Conservation (phyloP, 1,139 yeast genomes). For the Sugiyamaella sp. region DNA sequence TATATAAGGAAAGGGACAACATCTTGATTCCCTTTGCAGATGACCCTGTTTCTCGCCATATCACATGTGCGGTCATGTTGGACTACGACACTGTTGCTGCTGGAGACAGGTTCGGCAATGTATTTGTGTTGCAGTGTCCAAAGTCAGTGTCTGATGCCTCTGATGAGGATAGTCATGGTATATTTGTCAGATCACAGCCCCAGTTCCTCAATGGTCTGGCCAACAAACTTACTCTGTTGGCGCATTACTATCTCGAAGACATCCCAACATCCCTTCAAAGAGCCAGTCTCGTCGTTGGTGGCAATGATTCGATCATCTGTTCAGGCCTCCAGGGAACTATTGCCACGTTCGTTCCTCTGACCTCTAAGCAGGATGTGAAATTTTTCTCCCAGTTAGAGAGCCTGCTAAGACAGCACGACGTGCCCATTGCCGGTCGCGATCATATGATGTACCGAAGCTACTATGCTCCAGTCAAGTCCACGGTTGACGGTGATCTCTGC, state of each 20-base stretch:
- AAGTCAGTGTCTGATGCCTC: conserved; percentile 49
- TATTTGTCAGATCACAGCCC: conserved; percentile 21
- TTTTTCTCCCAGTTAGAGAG: conserved; percentile 61
- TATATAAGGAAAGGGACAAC: conserved; percentile 54
- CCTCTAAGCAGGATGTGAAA: conserved; percentile 62
- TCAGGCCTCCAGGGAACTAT: conserved; percentile 81
- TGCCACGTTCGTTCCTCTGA: conserved; percentile 71
- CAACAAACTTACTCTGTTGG: conserved; percentile 54
- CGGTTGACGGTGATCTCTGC: conserved; percentile 86
- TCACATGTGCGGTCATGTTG: conserved; percentile 59
- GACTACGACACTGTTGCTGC: conserved; percentile 79
- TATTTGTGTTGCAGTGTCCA: conserved; percentile 67
- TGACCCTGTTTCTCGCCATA: conserved; percentile 68
- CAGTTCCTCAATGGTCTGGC: conserved; percentile 53
- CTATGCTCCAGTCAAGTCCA: conserved; percentile 73
- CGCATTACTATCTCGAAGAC: conserved; percentile 73
- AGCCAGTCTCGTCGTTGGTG: conserved; percentile 60
- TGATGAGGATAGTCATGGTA: conserved; percentile 56
- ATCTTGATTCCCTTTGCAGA: conserved; percentile 66
- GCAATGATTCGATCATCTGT: conserved; percentile 66
- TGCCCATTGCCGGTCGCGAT: conserved; percentile 62
- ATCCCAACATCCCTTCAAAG: conserved; percentile 63
- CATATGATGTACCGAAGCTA: conserved; percentile 71
- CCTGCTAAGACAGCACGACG: conserved; percentile 49
- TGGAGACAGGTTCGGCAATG: conserved; percentile 89